phyloP scores from a whole-genome alignment of 148 eudicot genomes.

The Vaccinium vitisidaea region DNA sequence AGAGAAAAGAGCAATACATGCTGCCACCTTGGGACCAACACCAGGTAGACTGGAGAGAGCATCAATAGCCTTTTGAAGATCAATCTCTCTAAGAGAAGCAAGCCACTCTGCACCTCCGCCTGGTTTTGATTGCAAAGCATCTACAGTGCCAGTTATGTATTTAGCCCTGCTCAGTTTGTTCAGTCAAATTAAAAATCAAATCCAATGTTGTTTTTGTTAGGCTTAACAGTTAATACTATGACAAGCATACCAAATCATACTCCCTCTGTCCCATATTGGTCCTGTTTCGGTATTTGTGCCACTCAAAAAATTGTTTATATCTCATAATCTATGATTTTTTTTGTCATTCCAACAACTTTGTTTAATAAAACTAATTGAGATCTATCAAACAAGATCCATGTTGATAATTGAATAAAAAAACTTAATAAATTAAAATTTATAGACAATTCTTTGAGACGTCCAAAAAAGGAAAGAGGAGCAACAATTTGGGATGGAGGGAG shows the following conservation, averaged over 20 bases:
- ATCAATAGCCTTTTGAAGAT: conserved; percentile 63
- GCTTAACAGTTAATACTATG: neutral
- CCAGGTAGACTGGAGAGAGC: conserved; percentile 76
- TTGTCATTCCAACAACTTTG: too few species aligned
- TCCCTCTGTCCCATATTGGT: too few species aligned
- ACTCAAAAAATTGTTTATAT: too few species aligned
- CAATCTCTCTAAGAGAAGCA: conserved; percentile 61
- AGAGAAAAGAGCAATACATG: conserved; percentile 92
- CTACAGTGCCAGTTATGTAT: conserved; percentile 71
- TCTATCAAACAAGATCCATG: too few species aligned
- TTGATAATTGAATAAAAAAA: too few species aligned
- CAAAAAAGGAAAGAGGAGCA: too few species aligned
- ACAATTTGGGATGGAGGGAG: too few species aligned
- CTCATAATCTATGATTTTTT: too few species aligned
- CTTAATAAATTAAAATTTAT: too few species aligned
- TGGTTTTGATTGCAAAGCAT: conserved; percentile 68
- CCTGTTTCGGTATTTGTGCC: too few species aligned
- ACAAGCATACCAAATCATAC: neutral
- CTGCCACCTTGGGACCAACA: conserved; percentile 98
- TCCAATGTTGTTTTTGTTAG: neutral
- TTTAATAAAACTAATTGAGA: too few species aligned
- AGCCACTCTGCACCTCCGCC: conserved; percentile 89
- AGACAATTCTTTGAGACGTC: too few species aligned
- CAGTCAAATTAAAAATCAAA: neutral
- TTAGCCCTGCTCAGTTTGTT: conserved; percentile 61